A percentile compares a stretch with the other conserved stretches of the same genome.
phyloP scores from a whole-genome alignment of 2,329 filamentous ascomycete species.

The Xylariaceae sp. region DNA sequence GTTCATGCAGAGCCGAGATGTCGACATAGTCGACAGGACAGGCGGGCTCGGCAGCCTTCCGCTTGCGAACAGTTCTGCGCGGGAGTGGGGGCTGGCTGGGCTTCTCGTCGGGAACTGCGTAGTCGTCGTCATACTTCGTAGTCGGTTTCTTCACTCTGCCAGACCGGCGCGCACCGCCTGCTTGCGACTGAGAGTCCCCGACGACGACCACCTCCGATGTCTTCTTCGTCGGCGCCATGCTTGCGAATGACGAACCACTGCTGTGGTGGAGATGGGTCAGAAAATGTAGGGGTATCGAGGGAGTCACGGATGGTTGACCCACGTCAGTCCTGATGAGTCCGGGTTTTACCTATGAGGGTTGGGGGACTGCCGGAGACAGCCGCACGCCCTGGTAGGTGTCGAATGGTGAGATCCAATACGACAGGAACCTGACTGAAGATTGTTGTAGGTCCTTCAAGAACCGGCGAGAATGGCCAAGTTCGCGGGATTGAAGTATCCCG shows the following conservation, averaged over 20 bases:
- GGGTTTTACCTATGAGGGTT: not conserved
- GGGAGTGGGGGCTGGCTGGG: constrained; percentile 12
- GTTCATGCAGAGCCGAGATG: constrained; percentile 35
- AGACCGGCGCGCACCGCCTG: constrained; percentile 20
- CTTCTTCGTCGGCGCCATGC: constrained; percentile 1
- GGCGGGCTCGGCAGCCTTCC: constrained; percentile 38
- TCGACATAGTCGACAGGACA: constrained; percentile 30
- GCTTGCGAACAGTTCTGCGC: constrained; percentile 35
- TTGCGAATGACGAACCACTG: not conserved
- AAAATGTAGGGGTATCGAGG: not conserved
- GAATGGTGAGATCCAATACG: not conserved
- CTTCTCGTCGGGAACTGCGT: constrained; percentile 16
- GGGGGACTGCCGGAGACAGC: not conserved
- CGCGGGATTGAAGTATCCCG: not conserved
- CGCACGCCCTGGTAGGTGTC: not conserved
- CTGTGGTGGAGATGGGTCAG: not conserved
- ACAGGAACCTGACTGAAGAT: not conserved
- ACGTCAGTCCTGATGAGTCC: not conserved
- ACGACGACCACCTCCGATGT: not conserved
- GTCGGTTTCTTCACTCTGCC: constrained; percentile 21
- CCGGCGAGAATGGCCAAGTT: not conserved
- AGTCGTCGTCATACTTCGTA: constrained; percentile 23
- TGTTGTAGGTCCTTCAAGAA: not conserved
- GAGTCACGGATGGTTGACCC: not conserved
- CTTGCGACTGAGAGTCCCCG: constrained; percentile 3